Conservation (phyloP, 208 protist species). For the Wallacemonas rigidus region DNA sequence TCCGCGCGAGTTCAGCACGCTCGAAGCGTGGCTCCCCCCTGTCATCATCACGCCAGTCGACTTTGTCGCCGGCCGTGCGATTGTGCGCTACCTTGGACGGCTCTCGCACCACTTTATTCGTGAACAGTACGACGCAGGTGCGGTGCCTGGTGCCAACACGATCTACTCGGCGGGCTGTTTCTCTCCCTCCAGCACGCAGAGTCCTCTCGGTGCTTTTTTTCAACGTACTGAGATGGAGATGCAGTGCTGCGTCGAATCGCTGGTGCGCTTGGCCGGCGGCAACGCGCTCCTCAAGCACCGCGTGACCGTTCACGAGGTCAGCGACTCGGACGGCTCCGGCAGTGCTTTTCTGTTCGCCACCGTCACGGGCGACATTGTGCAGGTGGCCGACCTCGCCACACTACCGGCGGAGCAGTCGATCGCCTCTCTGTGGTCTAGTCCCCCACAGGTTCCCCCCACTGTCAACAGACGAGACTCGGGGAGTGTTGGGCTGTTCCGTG, state of each 20-base stretch:
- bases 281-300: slow-evolving; percentile 87
- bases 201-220: slow-evolving; percentile 72
- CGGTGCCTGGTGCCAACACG: not conserved
- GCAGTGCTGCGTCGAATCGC: slow-evolving; percentile 67
- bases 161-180: slow-evolving; percentile 22
- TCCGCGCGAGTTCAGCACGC: slow-evolving; percentile 37
- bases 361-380: slow-evolving; percentile 88
- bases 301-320: slow-evolving; percentile 85
- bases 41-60: slow-evolving; percentile 80
- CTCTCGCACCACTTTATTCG: slow-evolving; percentile 93
- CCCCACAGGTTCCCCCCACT: too few species aligned
- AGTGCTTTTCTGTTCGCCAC: slow-evolving; percentile 79
- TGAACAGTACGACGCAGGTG: slow-evolving; percentile 60
- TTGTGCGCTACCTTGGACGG: slow-evolving; percentile 83
- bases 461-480: too few species aligned
- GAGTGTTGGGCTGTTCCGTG: too few species aligned
- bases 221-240: slow-evolving; percentile 79
- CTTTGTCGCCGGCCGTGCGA: slow-evolving; percentile 78
- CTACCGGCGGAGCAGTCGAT: not conserved
- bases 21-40: slow-evolving; percentile 33
- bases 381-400: slow-evolving; percentile 36
- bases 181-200: slow-evolving; percentile 16
- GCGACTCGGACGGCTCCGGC: slow-evolving; percentile 74
- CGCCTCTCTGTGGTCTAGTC: not conserved
- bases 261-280: slow-evolving; percentile 81